phyloP scores from a whole-genome alignment of 2,329 filamentous ascomycete species.

The Penicillium sp. region DNA sequence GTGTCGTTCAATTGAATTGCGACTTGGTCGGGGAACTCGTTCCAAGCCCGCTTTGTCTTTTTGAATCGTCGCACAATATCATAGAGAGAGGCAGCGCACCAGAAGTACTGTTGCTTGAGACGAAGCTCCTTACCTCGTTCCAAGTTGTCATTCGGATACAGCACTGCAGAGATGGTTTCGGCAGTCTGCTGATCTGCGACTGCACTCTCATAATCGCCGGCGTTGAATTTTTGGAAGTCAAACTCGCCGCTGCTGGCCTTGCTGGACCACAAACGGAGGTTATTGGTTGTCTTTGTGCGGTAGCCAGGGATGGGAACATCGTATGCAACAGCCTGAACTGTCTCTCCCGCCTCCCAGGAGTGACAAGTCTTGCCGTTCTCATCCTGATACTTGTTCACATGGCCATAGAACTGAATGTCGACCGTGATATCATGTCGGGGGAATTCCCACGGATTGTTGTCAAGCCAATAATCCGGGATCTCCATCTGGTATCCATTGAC shows the following conservation, averaged over 20 bases:
- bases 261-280: conserved; percentile 94
- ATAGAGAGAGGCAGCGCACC: conserved; percentile 94
- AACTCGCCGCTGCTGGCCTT: conserved; percentile 97
- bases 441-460: conserved; percentile 99
- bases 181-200: conserved; percentile 97
- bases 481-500: conserved; percentile 97
- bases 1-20: conserved; percentile 99
- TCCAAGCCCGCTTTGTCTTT: conserved; percentile 90
- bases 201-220: conserved; percentile 94
- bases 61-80: conserved; percentile 98
- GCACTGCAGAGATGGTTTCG: conserved; percentile 96
- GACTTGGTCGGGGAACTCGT: conserved; percentile 88
- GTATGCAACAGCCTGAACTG: conserved; percentile 88
- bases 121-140: conserved; percentile 96
- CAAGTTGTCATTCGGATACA: conserved; percentile 97
- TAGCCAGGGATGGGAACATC: conserved; percentile 93
- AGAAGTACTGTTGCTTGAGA: conserved; percentile 99
- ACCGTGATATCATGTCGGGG: conserved; percentile 93
- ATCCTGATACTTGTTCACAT: conserved; percentile 73
- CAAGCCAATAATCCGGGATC: conserved; percentile 97
- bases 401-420: conserved; percentile 94
- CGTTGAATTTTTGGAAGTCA: conserved; percentile 99
- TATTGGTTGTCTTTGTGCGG: conserved; percentile 88
- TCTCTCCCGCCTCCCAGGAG: conserved; percentile 90
- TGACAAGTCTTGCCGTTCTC: conserved; percentile 73